A percentile compares a stretch with the other conserved stretches of the same genome.
These are phyloP conservation scores for Aspergillus ibericus DNA, from an alignment of 2,329 filamentous ascomycete species.

Conservation along the genomic window DNA sequence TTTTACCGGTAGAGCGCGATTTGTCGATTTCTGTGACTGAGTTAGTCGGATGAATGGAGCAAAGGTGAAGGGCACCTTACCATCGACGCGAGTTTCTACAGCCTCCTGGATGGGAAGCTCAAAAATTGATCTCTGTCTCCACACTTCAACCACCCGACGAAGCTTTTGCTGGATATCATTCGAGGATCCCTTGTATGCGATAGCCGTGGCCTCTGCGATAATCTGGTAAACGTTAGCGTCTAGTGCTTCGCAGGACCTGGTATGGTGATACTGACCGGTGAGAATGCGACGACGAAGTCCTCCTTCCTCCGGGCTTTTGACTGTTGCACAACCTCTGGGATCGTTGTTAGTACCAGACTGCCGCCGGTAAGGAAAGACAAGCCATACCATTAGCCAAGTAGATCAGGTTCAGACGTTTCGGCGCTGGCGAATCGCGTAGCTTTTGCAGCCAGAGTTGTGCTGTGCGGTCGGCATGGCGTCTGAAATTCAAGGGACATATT, in stretches of 20 bases:
- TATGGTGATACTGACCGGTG: constrained; percentile 56
- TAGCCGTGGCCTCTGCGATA: constrained; percentile 83
- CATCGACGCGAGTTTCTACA: constrained; percentile 76
- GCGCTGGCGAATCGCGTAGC: constrained; percentile 80
- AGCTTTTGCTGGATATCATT: constrained; percentile 86
- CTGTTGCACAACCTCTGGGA: constrained; percentile 87
- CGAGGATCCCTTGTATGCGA: constrained; percentile 87
- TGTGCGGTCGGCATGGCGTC: constrained; percentile 87
- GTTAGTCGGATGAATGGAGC: constrained; percentile 8
- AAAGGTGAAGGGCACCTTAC: constrained; percentile 49
- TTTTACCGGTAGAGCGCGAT: constrained; percentile 52
- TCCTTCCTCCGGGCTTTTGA: constrained; percentile 89
- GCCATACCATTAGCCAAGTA: constrained; percentile 88
- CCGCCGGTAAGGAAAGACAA: not conserved
- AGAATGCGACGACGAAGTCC: constrained; percentile 89
- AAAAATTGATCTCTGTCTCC: constrained; percentile 85
- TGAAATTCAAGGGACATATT: constrained; percentile 39
- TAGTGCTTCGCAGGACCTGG: not conserved
- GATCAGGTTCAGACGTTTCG: constrained; percentile 84
- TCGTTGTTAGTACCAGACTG: constrained; percentile 21
- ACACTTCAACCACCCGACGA: constrained; percentile 87
- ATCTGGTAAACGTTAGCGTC: constrained; percentile 49
- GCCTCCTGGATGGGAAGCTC: constrained; percentile 75
- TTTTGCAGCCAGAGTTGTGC: constrained; percentile 89
- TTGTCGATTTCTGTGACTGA: constrained; percentile 55